Evolutionary conservation across 179 eudicot genomes (phyloP).

Genomic region (Beta corolliflora): DNA sequence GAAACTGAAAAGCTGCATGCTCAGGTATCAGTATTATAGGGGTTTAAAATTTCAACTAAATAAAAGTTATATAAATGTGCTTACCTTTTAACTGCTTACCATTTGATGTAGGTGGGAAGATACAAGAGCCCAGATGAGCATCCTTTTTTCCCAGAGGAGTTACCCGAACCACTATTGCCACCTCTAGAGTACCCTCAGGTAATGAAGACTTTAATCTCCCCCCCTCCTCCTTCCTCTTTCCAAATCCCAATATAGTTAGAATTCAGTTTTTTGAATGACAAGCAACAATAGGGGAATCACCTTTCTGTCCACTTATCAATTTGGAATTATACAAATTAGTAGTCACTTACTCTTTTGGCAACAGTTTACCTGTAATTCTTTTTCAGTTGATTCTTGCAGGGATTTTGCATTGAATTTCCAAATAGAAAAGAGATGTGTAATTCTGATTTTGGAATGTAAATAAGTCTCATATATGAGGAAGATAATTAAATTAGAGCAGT

Average conservation of each 20-base stretch:
- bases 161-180: slow-evolving; percentile 77
- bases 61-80: not conserved
- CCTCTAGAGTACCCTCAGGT: slow-evolving; percentile 88
- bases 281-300: not conserved
- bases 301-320: not conserved
- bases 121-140: slow-evolving; percentile 93
- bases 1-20: slow-evolving; percentile 95
- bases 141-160: slow-evolving; percentile 79
- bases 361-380: not conserved
- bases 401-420: not conserved
- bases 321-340: not conserved
- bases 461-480: not conserved
- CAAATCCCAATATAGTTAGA: not conserved
- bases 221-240: not conserved
- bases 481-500: not conserved
- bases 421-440: not conserved
- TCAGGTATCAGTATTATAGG: slow-evolving; percentile 46
- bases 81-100: not conserved
- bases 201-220: not conserved
- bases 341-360: not conserved
- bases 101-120: slow-evolving; percentile 67
- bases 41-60: not conserved
- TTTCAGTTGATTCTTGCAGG: not conserved
- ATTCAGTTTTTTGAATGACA: slow-evolving; percentile 3
- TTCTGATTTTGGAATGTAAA: not conserved